Base-by-base conservation (phyloP, 2,329 filamentous ascomycete genomes). In the Alternaria sp. region DNA sequence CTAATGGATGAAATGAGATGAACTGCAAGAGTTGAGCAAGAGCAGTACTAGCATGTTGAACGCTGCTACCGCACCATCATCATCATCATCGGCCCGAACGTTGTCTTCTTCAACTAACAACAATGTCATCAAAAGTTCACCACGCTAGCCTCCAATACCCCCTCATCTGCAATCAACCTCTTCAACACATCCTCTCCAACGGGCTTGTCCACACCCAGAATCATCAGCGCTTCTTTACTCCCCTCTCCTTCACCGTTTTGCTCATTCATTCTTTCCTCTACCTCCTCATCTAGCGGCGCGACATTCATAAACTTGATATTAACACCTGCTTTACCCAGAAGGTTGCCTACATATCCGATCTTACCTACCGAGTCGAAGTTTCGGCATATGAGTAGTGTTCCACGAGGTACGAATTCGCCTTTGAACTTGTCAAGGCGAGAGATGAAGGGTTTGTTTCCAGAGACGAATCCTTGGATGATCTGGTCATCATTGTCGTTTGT, bases 241-340 rank as follows among this genome's bases (percentile, higher is more conserved):
- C 68, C 67, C 10, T 20, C 18, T 7, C 18, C 20, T 0, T 12
- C 40, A 0, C 40, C 58, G 36, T 62, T 62, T 32, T 71, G 65
- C 11, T 40, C 68, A 54, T 68, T 65, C 61, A 62, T 40, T 51
- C 65, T 57, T 59, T 76, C 66, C 53, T 71, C 66, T 16, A 73
- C 63, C 45, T 77, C 77, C 40, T 80, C 76, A 58, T 84, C 83
- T 63, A 91, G 75, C 9, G 85, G 85, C 49, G 85, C 85, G 1
- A 94, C 92, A 72, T 87, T 89, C 92, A 94, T 95, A 74, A 90
- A 93, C 46, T 86, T 86, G 75, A 94, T 92, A 72, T 95, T 95
- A 54, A 95, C 88, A 0, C 87, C 88, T 38, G 90, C 86, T 38
- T 84, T 84, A 0, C 92, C 92, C 27, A 94, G 80, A 53, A 89